Evolutionary conservation across 805 yeast species (phyloP), one percentile per base, ranked within the genome.

Genomic region (Kuraishia hungarica): DNA sequence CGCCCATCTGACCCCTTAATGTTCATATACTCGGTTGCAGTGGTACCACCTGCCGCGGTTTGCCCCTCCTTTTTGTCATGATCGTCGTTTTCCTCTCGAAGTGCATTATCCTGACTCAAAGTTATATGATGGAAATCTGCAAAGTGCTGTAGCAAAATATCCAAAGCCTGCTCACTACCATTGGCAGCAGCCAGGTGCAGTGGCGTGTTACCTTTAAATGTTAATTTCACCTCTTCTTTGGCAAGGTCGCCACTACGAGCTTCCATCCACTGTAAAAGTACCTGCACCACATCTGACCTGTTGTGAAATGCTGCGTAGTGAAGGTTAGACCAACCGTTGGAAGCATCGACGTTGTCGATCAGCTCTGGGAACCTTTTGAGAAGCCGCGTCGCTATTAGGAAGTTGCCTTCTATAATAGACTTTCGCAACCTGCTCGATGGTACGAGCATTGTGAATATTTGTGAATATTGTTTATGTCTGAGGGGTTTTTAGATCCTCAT

Each of bases 231-330:
- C 51, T 71, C 74, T 49, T 70, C 71, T 51, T 66, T 68, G 20
- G 64, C 57, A 4, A 68, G 66, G 19, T 11, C 23, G 43, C 22
- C 23, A 11, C 39, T 50, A 22, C 68, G 53, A 19, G 56, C 50
- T 29, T 57, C 53, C 11, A 63, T 57, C 48, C 55, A 23, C 22
- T 60, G 55, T 22, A 67, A 57, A 17, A 72, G 55, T 15, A 64
- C 52, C 19, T 64, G 64, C n/a, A 69, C 58, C 29, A 88, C 76
- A 54, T 86, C 77, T 61, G 84, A 85, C 58, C 85, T 78, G 49
- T 96, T 94, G 62, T 86, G 71, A 62, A 66, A 86, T 2, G 93
- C 83, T 0, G 96, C 91, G 67, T 89, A 88, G 66, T 89, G 97
- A 51, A 89, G 72, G 46, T 87, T 84, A 17, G 87, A 77, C 96